These are phyloP conservation scores for Aspergillus fischeri DNA, from an alignment of 2,329 filamentous ascomycete genomes.

Conservation along the genomic window DNA sequence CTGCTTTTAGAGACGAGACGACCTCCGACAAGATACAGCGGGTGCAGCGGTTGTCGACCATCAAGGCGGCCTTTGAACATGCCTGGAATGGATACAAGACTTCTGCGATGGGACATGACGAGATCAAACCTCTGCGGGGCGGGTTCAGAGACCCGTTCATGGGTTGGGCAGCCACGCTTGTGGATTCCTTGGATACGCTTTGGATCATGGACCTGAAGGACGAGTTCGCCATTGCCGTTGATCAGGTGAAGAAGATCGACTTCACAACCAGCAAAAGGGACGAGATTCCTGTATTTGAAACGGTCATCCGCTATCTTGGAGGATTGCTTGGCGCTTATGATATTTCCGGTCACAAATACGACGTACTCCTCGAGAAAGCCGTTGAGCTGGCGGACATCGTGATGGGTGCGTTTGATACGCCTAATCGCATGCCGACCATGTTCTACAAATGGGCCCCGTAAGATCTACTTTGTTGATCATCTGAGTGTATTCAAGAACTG, in stretches of 20 bases:
- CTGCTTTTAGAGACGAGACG: slow-evolving; percentile 63
- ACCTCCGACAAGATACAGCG: slow-evolving; percentile 58
- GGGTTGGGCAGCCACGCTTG: slow-evolving; percentile 83
- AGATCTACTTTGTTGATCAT: slow-evolving; percentile 18
- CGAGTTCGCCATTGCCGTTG: slow-evolving; percentile 75
- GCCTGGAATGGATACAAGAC: slow-evolving; percentile 80
- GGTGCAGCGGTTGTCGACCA: slow-evolving; percentile 57
- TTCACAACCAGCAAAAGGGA: slow-evolving; percentile 67
- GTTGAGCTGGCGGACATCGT: slow-evolving; percentile 74
- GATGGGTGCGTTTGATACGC: slow-evolving; percentile 82
- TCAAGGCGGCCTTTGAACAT: slow-evolving; percentile 70
- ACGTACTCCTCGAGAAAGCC: slow-evolving; percentile 70
- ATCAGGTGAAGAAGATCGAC: slow-evolving; percentile 68
- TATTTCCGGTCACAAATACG: slow-evolving; percentile 67
- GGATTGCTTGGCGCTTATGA: slow-evolving; percentile 84
- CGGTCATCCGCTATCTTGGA: slow-evolving; percentile 84
- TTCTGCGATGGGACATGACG: slow-evolving; percentile 81
- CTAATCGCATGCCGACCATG: slow-evolving; percentile 84
- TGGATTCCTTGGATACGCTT: slow-evolving; percentile 76
- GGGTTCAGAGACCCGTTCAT: slow-evolving; percentile 75
- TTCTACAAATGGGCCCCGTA: slow-evolving; percentile 74
- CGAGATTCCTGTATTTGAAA: slow-evolving; percentile 88
- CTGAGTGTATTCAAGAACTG: background rate
- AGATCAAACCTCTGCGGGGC: slow-evolving; percentile 69
- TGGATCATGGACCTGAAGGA: slow-evolving; percentile 80